Base-by-base conservation (phyloP, 2,329 filamentous ascomycete species). In the Ilyonectria sp. region DNA sequence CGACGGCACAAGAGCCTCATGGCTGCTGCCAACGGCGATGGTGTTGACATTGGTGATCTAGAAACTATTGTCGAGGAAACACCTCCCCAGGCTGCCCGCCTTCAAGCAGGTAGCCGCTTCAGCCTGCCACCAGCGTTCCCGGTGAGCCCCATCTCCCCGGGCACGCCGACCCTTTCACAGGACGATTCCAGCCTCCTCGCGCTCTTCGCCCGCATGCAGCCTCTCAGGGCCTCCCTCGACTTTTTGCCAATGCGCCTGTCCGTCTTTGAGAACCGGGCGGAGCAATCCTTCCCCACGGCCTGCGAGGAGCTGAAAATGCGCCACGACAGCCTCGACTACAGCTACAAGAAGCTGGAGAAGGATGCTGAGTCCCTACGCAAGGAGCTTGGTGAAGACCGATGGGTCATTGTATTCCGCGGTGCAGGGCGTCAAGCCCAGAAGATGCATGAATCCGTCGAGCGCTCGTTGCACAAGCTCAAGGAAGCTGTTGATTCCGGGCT, bases 181-280 rank as follows among this genome's bases (percentile, higher is more conserved):
- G 94, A 98, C 71, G 95, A 98, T 78, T 94, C 94, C 2, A 95
- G 93, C 71, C 85, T 99, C 6, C 87, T 98, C 58, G 94, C 93
- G 2, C 85, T 99, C 13, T 98, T 98, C 80, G 96, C 96, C 6
- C 90, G 95, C 64, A 97, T 98, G 92, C 96, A 98, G 75, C 95
- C 96, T 1, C 83, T 99, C 21, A 89, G 95, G 61, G 96, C 96
- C 2, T 98, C 95, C 0, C 86, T 99, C 37, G 96, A 98, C 80
- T 99, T 99, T 76, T 82, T 99, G 23, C 96, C 96, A 1, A 98
- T 98, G 95, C 88, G 95, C 60, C 83, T 99, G 17, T 94, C 94
- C 1, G 93, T 93, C 50, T 99, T 98, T 76, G 91, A 95, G 74
- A 85, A 89, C 2, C 89, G 94, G 69, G 96, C 94, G 0, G 90